A percentile compares a stretch with the other conserved stretches of the same genome.
These are phyloP conservation scores for Mercurialis annua DNA, from an alignment of 345 rosid species.

Conservation along the genomic window DNA sequence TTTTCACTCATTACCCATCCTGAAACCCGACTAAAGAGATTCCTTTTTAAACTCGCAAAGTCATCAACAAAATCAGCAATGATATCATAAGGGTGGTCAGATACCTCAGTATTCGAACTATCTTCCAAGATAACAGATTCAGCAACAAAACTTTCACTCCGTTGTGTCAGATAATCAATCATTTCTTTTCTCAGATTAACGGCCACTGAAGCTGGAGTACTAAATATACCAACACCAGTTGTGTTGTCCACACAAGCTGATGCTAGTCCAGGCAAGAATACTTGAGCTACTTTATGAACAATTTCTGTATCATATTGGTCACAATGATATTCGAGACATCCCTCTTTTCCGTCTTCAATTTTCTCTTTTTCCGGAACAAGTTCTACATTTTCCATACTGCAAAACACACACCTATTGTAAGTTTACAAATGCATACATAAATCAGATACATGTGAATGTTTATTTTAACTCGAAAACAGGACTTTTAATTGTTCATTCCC, in stretches of 20 bases:
- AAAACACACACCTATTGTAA: constrained; percentile 1
- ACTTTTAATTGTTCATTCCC: no score
- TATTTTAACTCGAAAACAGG: neutral
- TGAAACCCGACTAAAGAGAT: constrained; percentile 68
- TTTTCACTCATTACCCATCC: constrained; percentile 83
- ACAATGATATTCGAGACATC: constrained; percentile 53
- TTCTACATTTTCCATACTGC: constrained; percentile 48
- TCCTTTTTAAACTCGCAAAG: constrained; percentile 64
- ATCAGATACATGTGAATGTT: neutral
- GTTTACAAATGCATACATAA: constrained; percentile 1
- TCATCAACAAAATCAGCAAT: constrained; percentile 68
- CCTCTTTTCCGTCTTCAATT: constrained; percentile 55
- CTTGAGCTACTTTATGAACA: constrained; percentile 59
- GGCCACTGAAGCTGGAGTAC: constrained; percentile 68
- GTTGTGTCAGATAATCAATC: constrained; percentile 52
- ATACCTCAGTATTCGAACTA: constrained; percentile 39
- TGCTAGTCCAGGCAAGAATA: constrained; percentile 70
- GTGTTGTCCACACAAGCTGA: constrained; percentile 85
- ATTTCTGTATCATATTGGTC: constrained; percentile 57
- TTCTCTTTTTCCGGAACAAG: constrained; percentile 38
- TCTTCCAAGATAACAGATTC: constrained; percentile 61
- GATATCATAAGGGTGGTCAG: constrained; percentile 71
- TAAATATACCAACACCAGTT: constrained; percentile 73
- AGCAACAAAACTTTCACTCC: constrained; percentile 78
- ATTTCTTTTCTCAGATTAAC: constrained; percentile 71